Conservation (phyloP, 441 rosid genomes). For the Brassica balearica region DNA sequence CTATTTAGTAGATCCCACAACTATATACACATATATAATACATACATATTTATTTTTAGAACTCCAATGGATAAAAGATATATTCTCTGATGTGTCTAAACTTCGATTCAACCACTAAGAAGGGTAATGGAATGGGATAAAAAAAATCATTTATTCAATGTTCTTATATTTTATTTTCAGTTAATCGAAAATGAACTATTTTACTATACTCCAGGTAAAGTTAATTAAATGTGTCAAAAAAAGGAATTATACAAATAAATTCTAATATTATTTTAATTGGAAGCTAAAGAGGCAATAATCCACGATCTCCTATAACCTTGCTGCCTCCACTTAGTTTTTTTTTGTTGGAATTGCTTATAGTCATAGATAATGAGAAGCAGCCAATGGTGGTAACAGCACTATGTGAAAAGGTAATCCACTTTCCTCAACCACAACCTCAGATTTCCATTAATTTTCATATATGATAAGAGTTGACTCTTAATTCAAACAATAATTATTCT, state of each 20-base stretch:
- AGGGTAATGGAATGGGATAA: too few species aligned
- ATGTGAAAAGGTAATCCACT: constrained; percentile 29
- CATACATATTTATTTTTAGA: too few species aligned
- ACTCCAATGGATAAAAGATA: too few species aligned
- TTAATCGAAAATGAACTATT: not conserved
- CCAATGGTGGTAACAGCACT: constrained; percentile 39
- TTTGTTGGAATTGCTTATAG: not conserved
- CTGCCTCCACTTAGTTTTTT: not conserved
- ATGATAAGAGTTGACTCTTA: constrained; percentile 42
- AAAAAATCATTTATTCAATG: too few species aligned
- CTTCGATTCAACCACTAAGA: not conserved
- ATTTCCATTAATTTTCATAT: constrained; percentile 24
- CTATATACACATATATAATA: too few species aligned
- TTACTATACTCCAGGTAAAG: not conserved
- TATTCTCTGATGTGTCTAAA: not conserved
- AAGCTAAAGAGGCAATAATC: not conserved
- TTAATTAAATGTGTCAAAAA: too few species aligned
- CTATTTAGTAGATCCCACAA: too few species aligned
- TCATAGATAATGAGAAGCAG: constrained; percentile 15
- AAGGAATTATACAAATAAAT: not conserved
- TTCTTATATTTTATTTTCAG: too few species aligned
- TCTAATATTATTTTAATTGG: not conserved
- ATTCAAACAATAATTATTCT: constrained; percentile 17
- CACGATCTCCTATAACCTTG: not conserved
- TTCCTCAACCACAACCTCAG: constrained; percentile 37